These are phyloP conservation scores for Boeremia lycopersici DNA, from an alignment of 2,329 filamentous ascomycete species.

Conservation along the genomic window DNA sequence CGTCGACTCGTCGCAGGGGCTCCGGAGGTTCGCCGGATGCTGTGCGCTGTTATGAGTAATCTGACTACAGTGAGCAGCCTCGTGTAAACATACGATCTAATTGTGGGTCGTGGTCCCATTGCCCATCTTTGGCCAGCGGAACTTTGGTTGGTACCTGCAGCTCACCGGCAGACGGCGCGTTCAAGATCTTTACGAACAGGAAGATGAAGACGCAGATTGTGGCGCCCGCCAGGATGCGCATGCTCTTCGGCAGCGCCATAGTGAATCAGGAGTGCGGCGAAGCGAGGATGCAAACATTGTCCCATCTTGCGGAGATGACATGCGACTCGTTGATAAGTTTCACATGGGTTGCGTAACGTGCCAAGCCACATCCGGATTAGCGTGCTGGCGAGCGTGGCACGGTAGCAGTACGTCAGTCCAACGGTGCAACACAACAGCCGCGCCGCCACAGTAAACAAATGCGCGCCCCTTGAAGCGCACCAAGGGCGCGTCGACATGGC, in stretches of 20 bases:
- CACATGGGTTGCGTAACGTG: slow-evolving; percentile 17
- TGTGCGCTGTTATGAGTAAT: slow-evolving; percentile 47
- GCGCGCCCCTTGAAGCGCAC: not conserved
- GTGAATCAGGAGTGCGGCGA: slow-evolving; percentile 32
- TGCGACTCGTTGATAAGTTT: slow-evolving; percentile 16
- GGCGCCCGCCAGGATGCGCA: slow-evolving; percentile 76
- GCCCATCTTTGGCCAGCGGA: slow-evolving; percentile 54
- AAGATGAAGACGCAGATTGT: slow-evolving; percentile 77
- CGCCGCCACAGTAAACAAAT: slow-evolving; percentile 1
- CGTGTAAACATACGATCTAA: slow-evolving; percentile 72
- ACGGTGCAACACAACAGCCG: slow-evolving; percentile 17
- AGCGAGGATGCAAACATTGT: slow-evolving; percentile 8
- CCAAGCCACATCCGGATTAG: slow-evolving; percentile 12
- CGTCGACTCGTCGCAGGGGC: slow-evolving; percentile 69
- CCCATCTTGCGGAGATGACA: slow-evolving; percentile 4
- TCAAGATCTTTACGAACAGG: slow-evolving; percentile 77
- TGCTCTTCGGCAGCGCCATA: slow-evolving; percentile 86
- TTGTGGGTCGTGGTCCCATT: slow-evolving; percentile 81
- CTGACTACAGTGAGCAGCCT: not conserved
- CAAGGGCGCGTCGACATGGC: slow-evolving; percentile 62
- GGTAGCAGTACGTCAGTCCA: slow-evolving; percentile 10
- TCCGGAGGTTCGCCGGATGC: slow-evolving; percentile 85
- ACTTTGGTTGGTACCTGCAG: slow-evolving; percentile 42
- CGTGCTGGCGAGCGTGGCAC: slow-evolving; percentile 14
- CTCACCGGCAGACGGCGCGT: slow-evolving; percentile 57